phyloP scores from a whole-genome alignment of 495 filamentous ascomycete species.

The Sphaerosporella brunnea region DNA sequence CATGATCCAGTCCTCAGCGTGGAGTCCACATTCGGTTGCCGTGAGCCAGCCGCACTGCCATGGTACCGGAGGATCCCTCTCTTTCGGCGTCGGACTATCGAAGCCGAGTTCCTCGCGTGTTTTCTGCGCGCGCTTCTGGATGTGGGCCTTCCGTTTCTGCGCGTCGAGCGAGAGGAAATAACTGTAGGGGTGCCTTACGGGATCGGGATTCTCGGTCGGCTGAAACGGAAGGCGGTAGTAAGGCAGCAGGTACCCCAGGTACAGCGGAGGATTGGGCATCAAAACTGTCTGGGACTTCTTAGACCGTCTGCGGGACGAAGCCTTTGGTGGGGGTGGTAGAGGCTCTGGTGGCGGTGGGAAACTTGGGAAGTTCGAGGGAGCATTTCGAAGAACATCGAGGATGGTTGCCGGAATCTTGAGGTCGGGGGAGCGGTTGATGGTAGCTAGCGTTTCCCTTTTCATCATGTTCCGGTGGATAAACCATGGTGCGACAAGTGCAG shows the following conservation, averaged over 20 bases:
- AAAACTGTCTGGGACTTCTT: not conserved
- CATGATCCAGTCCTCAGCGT: not conserved
- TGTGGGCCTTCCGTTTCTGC: not conserved
- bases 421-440: not conserved
- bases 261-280: not conserved
- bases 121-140: not conserved
- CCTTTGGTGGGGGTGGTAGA: not conserved
- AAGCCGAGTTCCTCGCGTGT: not conserved
- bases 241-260: not conserved
- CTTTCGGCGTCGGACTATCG: not conserved
- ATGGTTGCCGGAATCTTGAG: not conserved
- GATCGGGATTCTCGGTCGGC: conserved; percentile 3
- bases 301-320: not conserved
- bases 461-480: conserved; percentile 5
- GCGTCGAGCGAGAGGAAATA: conserved; percentile 2
- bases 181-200: conserved; percentile 1
- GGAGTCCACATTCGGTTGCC: not conserved
- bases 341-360: not conserved
- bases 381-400: not conserved
- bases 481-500: conserved; percentile 2
- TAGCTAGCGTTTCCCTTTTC: conserved; percentile 1
- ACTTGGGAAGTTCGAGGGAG: not conserved
- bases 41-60: conserved; percentile 1
- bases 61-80: not conserved
- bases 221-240: not conserved